phyloP scores from a whole-genome alignment of 371 early-diverging fungal genomes.

The Choanephora cucurbitarum region DNA sequence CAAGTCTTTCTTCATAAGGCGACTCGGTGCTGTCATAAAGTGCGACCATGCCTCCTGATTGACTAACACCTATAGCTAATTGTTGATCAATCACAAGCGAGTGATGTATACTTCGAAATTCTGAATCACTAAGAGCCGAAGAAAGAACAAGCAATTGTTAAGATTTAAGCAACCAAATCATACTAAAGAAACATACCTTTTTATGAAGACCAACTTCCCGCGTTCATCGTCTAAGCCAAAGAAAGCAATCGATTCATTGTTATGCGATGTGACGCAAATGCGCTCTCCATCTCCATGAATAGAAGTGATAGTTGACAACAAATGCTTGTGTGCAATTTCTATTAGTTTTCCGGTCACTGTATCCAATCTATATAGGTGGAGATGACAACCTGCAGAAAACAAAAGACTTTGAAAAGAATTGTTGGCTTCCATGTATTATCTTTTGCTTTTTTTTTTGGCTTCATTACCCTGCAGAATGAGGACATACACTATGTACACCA shows the following conservation, averaged over 20 bases:
- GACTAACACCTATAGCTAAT: slow-evolving; percentile 28
- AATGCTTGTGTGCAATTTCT: slow-evolving; percentile 28
- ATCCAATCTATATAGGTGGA: slow-evolving; percentile 40
- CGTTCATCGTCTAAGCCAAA: slow-evolving; percentile 27
- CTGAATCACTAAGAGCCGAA: slow-evolving; percentile 32
- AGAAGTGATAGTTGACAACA: slow-evolving; percentile 36
- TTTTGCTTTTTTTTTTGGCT: background rate
- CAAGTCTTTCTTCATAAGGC: slow-evolving; percentile 28
- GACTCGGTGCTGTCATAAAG: slow-evolving; percentile 32
- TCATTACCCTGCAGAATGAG: slow-evolving; percentile 44
- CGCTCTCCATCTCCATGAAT: slow-evolving; percentile 30
- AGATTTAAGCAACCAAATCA: background rate
- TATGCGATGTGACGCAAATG: slow-evolving; percentile 41
- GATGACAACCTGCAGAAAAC: slow-evolving; percentile 34
- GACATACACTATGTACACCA: slow-evolving; percentile 44
- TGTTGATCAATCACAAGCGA: slow-evolving; percentile 23
- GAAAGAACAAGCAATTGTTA: too few species aligned
- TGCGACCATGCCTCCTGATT: slow-evolving; percentile 37
- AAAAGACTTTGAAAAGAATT: slow-evolving; percentile 26
- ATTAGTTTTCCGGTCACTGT: slow-evolving; percentile 29
- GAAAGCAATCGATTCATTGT: slow-evolving; percentile 35
- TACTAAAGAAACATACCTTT: slow-evolving; percentile 35
- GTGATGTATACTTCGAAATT: slow-evolving; percentile 32
- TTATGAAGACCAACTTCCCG: slow-evolving; percentile 25
- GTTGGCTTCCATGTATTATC: background rate